These are phyloP conservation scores for Rhipidocladum racemiflorum DNA, from an alignment of 176 grass and related monocot species.

Conservation along the genomic window DNA sequence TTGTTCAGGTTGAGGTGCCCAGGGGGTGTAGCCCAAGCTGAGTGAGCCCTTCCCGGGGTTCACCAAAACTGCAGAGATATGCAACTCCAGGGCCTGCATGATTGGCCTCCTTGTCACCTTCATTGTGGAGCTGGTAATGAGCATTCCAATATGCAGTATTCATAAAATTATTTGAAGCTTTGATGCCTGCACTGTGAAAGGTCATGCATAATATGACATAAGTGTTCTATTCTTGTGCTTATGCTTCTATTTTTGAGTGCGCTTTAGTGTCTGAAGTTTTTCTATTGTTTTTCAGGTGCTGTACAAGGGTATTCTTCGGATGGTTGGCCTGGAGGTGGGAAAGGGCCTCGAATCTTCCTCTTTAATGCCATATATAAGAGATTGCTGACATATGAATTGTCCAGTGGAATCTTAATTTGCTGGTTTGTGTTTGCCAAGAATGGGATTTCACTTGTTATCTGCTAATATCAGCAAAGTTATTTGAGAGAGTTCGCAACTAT, in stretches of 20 bases:
- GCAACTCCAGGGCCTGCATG: conserved; percentile 86
- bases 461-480: too few species aligned
- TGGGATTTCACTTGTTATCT: too few species aligned
- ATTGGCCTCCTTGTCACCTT: conserved; percentile 72
- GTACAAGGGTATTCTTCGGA: conserved; percentile 65
- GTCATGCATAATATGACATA: neutral
- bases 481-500: too few species aligned
- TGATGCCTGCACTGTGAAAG: too few species aligned
- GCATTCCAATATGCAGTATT: neutral
- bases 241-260: too few species aligned
- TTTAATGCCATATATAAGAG: conserved; percentile 6
- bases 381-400: too few species aligned
- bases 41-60: conserved; percentile 76
- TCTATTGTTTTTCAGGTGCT: conserved; percentile 38
- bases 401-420: too few species aligned
- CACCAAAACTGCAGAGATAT: conserved; percentile 74
- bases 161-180: too few species aligned
- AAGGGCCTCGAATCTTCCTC: conserved; percentile 76
- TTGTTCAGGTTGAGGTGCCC: conserved; percentile 40
- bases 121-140: conserved; percentile 64
- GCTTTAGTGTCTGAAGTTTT: too few species aligned
- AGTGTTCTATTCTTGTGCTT: neutral
- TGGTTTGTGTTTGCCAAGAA: too few species aligned
- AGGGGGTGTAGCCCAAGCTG: conserved; percentile 61
- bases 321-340: conserved; percentile 68